Base-by-base conservation (phyloP, 1,284 basidiomycete genomes). In the Bjerkandera adusta region DNA sequence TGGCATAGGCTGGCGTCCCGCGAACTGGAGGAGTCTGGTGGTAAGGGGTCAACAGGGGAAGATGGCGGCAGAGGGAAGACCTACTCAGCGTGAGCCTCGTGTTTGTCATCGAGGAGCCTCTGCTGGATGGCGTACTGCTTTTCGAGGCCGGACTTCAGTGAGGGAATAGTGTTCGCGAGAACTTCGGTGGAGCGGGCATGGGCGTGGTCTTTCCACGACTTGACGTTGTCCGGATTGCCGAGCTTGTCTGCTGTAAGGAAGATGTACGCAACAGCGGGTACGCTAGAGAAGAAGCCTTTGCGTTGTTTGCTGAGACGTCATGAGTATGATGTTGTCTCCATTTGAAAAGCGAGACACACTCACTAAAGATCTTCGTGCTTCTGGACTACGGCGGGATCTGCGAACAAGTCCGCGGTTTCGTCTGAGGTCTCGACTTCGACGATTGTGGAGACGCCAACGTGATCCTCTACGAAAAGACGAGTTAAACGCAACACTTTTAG, bases 11-110 rank as follows among this genome's bases (percentile, higher is more conserved):
- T 30, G 27, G 27, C 29, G 40, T 5, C 40, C 40, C 5, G 8
- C 3, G 27, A 20, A 42, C 27, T 32, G 26, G 20, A 42, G 26
- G 3, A 42, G 40, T 20, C 40, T 42, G 27, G n/a, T 30, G 8
- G 27, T 5, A n/a, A 16, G 40, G 40, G 5, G 4, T 33, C 7
- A 42, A 30, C 22, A 8, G 8, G 4, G 16, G 6, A 5, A n/a
- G 26, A n/a, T 18, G 5, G 26, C 20, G 21, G 5, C 10, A 4
- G 18, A 15, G n/a, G 2, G 8, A 8, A 4, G 11, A 25, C 41
- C 4, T 34, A 43, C 41, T 43, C 41, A 8, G 41, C 41, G 11
- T 43, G 41, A 32, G 32, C 15, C 30, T 43, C 20, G 20, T 26
- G 15, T 15, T 34, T 24, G 20, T 24, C 29, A 32, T 2, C 15